Conservation (phyloP, 2,329 filamentous ascomycete genomes). For the Diplodia seriata region DNA sequence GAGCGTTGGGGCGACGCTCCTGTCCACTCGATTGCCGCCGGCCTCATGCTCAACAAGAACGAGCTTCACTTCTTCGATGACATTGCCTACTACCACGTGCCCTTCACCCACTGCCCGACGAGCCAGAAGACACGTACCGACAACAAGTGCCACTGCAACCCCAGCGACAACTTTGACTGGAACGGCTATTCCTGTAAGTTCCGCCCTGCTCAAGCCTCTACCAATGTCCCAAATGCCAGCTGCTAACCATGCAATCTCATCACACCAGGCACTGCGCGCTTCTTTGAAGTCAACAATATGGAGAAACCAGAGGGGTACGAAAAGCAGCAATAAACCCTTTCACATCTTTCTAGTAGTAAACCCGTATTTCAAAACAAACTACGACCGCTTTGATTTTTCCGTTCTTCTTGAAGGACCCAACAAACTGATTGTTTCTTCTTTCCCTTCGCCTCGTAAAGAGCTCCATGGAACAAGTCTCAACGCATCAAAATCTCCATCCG, state of each 20-base stretch:
- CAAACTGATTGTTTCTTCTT: constrained; percentile 24
- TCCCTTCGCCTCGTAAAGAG: constrained; percentile 18
- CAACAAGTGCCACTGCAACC: constrained; percentile 92
- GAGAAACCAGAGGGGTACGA: constrained; percentile 83
- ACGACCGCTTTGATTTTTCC: constrained; percentile 10
- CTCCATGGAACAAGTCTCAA: constrained; percentile 29
- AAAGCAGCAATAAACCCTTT: constrained; percentile 32
- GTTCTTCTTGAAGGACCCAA: constrained; percentile 11
- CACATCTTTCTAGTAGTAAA: constrained; percentile 20
- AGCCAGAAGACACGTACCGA: constrained; percentile 83
- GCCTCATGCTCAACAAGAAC: constrained; percentile 85
- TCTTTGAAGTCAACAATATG: constrained; percentile 81
- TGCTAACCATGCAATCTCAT: constrained; percentile 34
- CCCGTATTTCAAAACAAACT: constrained; percentile 12
- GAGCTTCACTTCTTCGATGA: constrained; percentile 99
- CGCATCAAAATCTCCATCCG: constrained; percentile 26
- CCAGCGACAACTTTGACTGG: constrained; percentile 98
- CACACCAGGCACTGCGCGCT: constrained; percentile 78
- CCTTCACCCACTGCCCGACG: constrained; percentile 96
- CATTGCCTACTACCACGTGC: constrained; percentile 97
- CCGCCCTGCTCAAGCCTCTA: neutral
- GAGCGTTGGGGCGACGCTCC: constrained; percentile 98
- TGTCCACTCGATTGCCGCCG: constrained; percentile 95
- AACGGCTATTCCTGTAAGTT: constrained; percentile 93
- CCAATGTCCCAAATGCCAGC: neutral